These are phyloP conservation scores for Leersia perrieri DNA, from an alignment of 176 grass and related monocot genomes.

Conservation along the genomic window DNA sequence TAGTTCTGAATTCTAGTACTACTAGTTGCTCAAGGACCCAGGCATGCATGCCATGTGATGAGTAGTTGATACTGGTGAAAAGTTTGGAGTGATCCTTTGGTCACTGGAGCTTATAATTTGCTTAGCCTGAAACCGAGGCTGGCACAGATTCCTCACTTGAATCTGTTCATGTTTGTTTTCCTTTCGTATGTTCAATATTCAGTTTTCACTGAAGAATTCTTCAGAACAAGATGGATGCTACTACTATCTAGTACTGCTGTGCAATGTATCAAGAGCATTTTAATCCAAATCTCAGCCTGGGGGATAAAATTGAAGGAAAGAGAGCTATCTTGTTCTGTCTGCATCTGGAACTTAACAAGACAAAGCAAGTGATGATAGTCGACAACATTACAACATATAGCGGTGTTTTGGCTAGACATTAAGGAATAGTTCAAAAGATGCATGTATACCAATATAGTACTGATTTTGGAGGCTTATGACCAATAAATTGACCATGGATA, in stretches of 20 bases:
- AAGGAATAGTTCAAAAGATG: not conserved
- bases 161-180: not conserved
- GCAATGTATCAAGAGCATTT: not conserved
- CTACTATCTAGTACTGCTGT: too few species aligned
- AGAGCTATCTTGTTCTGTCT: not conserved
- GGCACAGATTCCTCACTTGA: not conserved
- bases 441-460: not conserved
- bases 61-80: not conserved
- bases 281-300: not conserved
- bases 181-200: not conserved
- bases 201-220: not conserved
- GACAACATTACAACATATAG: not conserved
- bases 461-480: not conserved
- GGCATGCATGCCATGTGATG: not conserved
- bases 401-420: not conserved
- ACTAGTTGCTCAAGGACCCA: not conserved
- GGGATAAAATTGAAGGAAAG: not conserved
- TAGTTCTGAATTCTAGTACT: not conserved
- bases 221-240: not conserved
- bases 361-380: not conserved
- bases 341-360: not conserved
- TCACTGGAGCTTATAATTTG: not conserved
- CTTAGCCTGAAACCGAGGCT: conserved; percentile 5
- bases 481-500: too few species aligned
- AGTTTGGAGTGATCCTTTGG: not conserved